Conservation (phyloP, 1,284 basidiomycete genomes). For the Phellopilus nigrolimitatus region DNA sequence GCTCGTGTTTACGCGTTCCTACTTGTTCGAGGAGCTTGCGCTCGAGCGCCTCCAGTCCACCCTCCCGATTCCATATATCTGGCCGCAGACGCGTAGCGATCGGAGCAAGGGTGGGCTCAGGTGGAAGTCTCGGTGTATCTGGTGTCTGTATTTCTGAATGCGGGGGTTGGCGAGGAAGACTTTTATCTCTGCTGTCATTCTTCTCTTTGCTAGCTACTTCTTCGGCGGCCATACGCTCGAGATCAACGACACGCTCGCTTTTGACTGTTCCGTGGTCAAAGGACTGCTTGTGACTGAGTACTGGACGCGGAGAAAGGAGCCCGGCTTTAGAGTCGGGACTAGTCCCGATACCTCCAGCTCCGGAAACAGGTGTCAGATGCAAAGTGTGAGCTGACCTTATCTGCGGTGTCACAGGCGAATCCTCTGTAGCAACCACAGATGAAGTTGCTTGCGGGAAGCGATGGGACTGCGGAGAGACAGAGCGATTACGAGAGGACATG, state of each 20-base stretch:
- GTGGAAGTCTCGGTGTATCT: constrained; percentile 12
- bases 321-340: constrained; percentile 27
- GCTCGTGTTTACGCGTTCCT: constrained; percentile 23
- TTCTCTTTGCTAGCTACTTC: constrained; percentile 30
- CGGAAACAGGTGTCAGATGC: constrained; percentile 12
- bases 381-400: constrained; percentile 17
- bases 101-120: constrained; percentile 15
- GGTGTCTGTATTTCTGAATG: constrained; percentile 9
- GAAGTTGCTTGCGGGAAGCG: constrained; percentile 28
- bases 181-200: constrained; percentile 45
- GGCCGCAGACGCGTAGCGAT: constrained; percentile 7
- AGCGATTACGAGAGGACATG: constrained; percentile 49
- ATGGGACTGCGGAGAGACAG: constrained; percentile 51
- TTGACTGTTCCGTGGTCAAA: constrained; percentile 40
- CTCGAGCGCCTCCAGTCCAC: constrained; percentile 25
- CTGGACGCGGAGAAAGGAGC: constrained; percentile 55
- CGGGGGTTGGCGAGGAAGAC: constrained; percentile 38
- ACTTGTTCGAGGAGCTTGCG: constrained; percentile 24
- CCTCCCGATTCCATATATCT: constrained; percentile 3
- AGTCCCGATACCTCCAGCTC: constrained; percentile 8
- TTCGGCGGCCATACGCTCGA: constrained; percentile 65
- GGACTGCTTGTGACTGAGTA: constrained; percentile 53
- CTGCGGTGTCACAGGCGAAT: constrained; percentile 6
- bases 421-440: constrained; percentile 20
- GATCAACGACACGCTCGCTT: constrained; percentile 54